Percentiles rank a stretch among this genome's conserved stretches.
Conservation (phyloP, 805 yeast genomes). For the Saccharomyces kudriavzevii region DNA sequence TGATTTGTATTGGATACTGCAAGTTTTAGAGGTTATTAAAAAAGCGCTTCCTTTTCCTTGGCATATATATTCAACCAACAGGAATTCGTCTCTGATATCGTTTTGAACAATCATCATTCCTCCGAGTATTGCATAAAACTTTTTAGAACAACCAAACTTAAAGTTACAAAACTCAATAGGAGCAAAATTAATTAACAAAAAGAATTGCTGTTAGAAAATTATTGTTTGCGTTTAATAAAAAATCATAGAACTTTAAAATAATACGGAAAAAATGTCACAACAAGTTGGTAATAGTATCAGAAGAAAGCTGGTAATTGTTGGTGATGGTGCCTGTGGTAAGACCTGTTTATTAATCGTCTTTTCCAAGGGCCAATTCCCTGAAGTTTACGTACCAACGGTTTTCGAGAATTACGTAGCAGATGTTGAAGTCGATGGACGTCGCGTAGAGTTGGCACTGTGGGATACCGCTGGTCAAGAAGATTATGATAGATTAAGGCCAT, state of each 20-base stretch:
- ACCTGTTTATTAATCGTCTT: constrained; percentile 82
- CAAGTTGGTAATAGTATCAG: constrained; percentile 34
- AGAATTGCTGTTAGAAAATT: background rate
- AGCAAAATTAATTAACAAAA: background rate
- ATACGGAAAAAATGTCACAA: constrained; percentile 21
- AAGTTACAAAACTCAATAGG: background rate
- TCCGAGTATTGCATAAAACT: background rate
- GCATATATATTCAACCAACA: background rate
- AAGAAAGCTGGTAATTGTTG: constrained; percentile 87
- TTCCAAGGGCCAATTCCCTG: constrained; percentile 86
- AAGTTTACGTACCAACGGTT: constrained; percentile 91
- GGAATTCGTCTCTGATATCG: background rate
- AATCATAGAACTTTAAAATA: background rate
- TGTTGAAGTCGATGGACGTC: constrained; percentile 83
- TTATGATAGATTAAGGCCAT: constrained; percentile 86
- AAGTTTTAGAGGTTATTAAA: background rate
- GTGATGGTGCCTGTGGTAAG: constrained; percentile 97
- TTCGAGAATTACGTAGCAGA: constrained; percentile 97
- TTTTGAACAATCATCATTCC: background rate
- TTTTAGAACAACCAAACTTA: background rate
- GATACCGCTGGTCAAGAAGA: constrained; percentile 99
- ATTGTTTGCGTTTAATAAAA: background rate
- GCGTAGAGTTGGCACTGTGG: constrained; percentile 91
- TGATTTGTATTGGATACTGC: background rate
- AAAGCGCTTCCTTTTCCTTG: background rate